Percentiles rank a stretch among this genome's conserved stretches.
phyloP scores from a whole-genome alignment of 2,329 filamentous ascomycete genomes.

The Helotiales sp. region DNA sequence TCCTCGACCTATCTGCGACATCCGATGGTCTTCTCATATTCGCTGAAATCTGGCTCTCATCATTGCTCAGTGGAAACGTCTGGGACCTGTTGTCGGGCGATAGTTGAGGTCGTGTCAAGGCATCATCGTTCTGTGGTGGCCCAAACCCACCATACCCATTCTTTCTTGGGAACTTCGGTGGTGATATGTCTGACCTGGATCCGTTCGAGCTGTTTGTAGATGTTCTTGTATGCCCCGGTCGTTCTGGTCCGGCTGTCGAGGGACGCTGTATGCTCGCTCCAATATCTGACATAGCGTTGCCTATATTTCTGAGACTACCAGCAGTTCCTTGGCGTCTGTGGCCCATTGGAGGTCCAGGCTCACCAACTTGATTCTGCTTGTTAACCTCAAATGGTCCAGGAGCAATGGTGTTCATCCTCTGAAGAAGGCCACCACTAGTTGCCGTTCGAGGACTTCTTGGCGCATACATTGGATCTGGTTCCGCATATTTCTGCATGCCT shows the following conservation, averaged over 20 bases:
- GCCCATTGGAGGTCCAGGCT: constrained; percentile 25
- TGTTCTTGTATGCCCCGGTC: constrained; percentile 26
- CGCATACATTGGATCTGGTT: constrained; percentile 44
- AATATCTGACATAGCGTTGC: constrained; percentile 10
- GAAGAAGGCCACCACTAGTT: constrained; percentile 49
- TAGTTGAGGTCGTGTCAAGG: constrained; percentile 41
- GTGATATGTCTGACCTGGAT: constrained; percentile 20
- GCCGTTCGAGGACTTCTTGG: constrained; percentile 48
- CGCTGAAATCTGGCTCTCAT: constrained; percentile 17
- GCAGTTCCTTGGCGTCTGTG: constrained; percentile 31
- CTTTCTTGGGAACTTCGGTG: constrained; percentile 38
- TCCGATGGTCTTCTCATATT: constrained; percentile 28
- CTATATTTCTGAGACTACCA: constrained; percentile 23
- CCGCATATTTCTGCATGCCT: constrained; percentile 23
- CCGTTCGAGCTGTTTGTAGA: constrained; percentile 26
- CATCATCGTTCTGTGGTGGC: constrained; percentile 41
- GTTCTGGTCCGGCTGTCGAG: constrained; percentile 22
- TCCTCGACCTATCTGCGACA: constrained; percentile 10
- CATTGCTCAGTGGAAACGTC: constrained; percentile 32
- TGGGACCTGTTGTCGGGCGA: constrained; percentile 33
- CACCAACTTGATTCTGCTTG: constrained; percentile 35
- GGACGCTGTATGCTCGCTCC: constrained; percentile 17
- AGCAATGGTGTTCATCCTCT: constrained; percentile 64
- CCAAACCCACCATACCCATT: constrained; percentile 61
- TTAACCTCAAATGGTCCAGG: constrained; percentile 64